Conservation (phyloP, 2,329 filamentous ascomycete genomes). For the Penicillium oxalicum region DNA sequence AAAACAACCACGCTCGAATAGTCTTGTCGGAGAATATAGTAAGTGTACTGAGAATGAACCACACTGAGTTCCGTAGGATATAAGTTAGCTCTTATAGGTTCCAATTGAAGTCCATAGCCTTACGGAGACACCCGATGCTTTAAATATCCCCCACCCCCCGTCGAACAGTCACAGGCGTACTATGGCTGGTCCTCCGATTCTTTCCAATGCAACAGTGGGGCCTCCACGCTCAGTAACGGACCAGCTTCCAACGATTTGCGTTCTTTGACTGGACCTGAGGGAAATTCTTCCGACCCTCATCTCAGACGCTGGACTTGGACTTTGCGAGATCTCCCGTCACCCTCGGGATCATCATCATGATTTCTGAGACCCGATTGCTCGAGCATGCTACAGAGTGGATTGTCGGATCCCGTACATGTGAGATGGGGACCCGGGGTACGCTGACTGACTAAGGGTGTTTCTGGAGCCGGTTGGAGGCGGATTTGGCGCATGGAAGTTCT, state of each 20-base stretch:
- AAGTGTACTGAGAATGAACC: no score
- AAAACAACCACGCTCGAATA: no score
- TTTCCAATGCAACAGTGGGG: conserved; percentile 36
- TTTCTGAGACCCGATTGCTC: conserved; percentile 12
- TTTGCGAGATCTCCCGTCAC: conserved; percentile 36
- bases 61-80: no score
- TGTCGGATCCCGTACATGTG: not conserved
- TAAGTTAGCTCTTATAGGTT: not conserved
- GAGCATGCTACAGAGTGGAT: not conserved
- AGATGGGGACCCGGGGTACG: not conserved
- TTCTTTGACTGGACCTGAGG: conserved; percentile 24
- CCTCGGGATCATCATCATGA: conserved; percentile 28
- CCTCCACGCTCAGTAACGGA: conserved; percentile 12
- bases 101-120: conserved; percentile 1
- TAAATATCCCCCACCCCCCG: conserved; percentile 18
- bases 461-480: not conserved
- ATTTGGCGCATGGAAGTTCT: no score
- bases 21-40: no score
- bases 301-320: conserved; percentile 17
- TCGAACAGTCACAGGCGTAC: conserved; percentile 23
- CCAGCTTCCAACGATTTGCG: no score
- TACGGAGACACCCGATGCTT: conserved; percentile 19
- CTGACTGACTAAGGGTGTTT: not conserved
- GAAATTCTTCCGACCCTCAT: conserved; percentile 21
- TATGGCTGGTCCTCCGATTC: conserved; percentile 28